Evolutionary conservation across 2,329 filamentous ascomycete genomes (phyloP).

Genomic region (Remersonia thermophila): DNA sequence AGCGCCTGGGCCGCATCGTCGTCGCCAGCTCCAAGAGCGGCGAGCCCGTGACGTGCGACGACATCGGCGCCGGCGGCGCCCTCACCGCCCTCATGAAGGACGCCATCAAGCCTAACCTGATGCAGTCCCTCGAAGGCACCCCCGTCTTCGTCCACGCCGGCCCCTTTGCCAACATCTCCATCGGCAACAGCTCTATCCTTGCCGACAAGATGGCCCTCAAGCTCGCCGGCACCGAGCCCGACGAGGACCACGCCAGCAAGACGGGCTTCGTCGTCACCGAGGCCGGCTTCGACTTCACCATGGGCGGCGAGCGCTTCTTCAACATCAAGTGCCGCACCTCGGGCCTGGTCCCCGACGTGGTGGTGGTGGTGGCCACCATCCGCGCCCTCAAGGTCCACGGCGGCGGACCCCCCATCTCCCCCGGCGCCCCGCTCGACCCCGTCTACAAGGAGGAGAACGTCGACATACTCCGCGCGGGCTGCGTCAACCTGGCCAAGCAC

Average conservation of each 20-base stretch:
- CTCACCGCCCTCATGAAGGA: slow-evolving; percentile 93
- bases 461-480: slow-evolving; percentile 78
- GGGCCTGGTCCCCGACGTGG: slow-evolving; percentile 81
- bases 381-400: slow-evolving; percentile 95
- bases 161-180: slow-evolving; percentile 96
- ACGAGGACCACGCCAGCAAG: slow-evolving; percentile 73
- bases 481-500: slow-evolving; percentile 91
- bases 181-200: slow-evolving; percentile 89
- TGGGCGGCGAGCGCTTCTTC: slow-evolving; percentile 99
- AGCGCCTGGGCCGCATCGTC: slow-evolving; percentile 90
- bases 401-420: slow-evolving; percentile 83
- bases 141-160: slow-evolving; percentile 96
- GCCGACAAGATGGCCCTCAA: slow-evolving; percentile 94
- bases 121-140: slow-evolving; percentile 95
- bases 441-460: slow-evolving; percentile 92
- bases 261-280: slow-evolving; percentile 92
- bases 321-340: slow-evolving; percentile 99
- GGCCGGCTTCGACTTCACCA: slow-evolving; percentile 97
- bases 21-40: slow-evolving; percentile 75
- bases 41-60: slow-evolving; percentile 90
- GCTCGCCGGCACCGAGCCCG: slow-evolving; percentile 83
- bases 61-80: slow-evolving; percentile 84
- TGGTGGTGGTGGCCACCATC: slow-evolving; percentile 90
- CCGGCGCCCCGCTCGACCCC: slow-evolving; percentile 71
- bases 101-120: slow-evolving; percentile 96